phyloP scores from a whole-genome alignment of 495 filamentous ascomycete species.

The Elasticomyces elasticus region DNA sequence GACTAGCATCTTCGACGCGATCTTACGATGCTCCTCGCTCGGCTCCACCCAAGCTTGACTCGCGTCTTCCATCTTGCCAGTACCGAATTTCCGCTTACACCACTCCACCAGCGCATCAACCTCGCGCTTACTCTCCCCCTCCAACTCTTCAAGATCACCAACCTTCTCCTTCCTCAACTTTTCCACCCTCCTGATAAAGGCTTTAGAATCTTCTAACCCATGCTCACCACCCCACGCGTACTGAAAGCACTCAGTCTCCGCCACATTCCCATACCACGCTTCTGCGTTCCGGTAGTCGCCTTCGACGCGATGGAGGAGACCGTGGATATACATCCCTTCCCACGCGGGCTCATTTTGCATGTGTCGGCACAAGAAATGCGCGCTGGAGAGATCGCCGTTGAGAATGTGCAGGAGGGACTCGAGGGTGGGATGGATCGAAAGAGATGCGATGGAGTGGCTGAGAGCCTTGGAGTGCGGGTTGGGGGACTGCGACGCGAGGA shows the following conservation, averaged over 20 bases:
- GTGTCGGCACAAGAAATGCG: constrained; percentile 41
- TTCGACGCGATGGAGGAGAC: constrained; percentile 39
- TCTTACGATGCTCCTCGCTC: constrained; percentile 30
- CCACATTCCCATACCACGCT: constrained; percentile 37
- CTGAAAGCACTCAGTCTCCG: constrained; percentile 26
- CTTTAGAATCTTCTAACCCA: constrained; percentile 10
- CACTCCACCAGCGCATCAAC: constrained; percentile 30
- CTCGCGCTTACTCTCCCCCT: constrained; percentile 28
- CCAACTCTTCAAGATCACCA: constrained; percentile 21
- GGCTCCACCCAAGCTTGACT: constrained; percentile 30
- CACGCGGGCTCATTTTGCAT: constrained; percentile 38
- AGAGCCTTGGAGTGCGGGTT: constrained; percentile 7
- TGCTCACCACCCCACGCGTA: constrained; percentile 18
- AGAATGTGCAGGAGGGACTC: constrained; percentile 40
- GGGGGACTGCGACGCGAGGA: constrained; percentile 6
- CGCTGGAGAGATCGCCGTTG: constrained; percentile 37
- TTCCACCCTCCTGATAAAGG: constrained; percentile 25
- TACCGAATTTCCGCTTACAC: constrained; percentile 33
- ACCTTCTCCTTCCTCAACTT: constrained; percentile 22
- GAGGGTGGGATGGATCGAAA: constrained; percentile 37
- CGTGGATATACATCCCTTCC: constrained; percentile 40
- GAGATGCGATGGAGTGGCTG: constrained; percentile 26
- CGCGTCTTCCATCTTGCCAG: constrained; percentile 29
- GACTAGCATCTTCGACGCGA: constrained; percentile 21
- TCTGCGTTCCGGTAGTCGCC: constrained; percentile 38